Base-by-base conservation (phyloP, 495 filamentous ascomycete species). In the Immersiella caudata region DNA sequence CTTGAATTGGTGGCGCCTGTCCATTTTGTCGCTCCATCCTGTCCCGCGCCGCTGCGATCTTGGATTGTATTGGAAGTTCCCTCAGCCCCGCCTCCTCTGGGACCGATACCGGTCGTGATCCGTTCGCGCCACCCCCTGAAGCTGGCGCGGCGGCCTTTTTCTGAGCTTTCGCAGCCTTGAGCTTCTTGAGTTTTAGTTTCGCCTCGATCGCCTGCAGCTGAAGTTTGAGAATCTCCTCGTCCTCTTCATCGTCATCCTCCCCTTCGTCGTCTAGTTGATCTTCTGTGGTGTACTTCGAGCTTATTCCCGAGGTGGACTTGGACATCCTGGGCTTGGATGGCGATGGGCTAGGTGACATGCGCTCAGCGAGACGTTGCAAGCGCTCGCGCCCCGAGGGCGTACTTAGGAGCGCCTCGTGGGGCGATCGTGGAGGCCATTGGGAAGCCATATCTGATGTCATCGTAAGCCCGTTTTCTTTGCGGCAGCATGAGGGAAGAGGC, bases 381-480 rank as follows among this genome's bases (percentile, higher is more conserved):
- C 86, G 88, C 71, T 88, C 86, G 69, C 93, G 90, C 29, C 93
- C 93, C 62, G 86, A 84, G 0, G 93, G 93, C 6, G 92, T 94
- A 77, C 89, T 91, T 25, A 96, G 79, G 3, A 97, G 85, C 29
- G 87, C 93, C 63, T 94, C 91, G 76, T 91, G 89, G 59, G 93
- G 93, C 18, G 93, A 96, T 75, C 89, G 85, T 16, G 93, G 93
- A 51, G 93, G 93, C 93, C 93, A 97, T 77, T 88, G 86, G 67
- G 80, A 78, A 22, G 73, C 73, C 75, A 77, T 77, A 29, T n/a
- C 60, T 64, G 36, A 9, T 63, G 18, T 35, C 56, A 24, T 35
- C 8, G 11, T 18, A 7, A 22, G 27, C 18, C 22, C 12, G 16
- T 26, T 62, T 21, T 7, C 6, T 21, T 55, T 52, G 26, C 60